Conservation (phyloP, 352 stramenopile species). For the Phytophthora tubulina region DNA sequence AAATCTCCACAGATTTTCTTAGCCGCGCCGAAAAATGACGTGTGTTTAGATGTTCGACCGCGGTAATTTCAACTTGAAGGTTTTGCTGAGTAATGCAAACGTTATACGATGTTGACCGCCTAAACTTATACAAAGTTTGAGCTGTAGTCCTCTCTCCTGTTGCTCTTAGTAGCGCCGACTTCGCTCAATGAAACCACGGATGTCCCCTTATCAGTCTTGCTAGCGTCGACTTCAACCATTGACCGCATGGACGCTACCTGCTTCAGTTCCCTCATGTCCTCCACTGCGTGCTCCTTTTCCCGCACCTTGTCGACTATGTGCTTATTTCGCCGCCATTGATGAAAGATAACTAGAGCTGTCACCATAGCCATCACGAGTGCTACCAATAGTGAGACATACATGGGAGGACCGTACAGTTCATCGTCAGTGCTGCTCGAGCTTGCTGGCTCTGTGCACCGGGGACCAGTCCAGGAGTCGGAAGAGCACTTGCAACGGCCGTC, state of each 20-base stretch:
- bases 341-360: slow-evolving; percentile 4
- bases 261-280: slow-evolving; percentile 29
- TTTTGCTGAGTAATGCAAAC: no score
- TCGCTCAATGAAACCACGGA: slow-evolving; percentile 15
- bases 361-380: slow-evolving; percentile 13
- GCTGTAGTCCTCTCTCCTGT: slow-evolving; percentile 43
- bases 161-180: slow-evolving; percentile 44
- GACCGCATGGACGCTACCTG: slow-evolving; percentile 31
- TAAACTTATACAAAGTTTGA: slow-evolving; percentile 49
- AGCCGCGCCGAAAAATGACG: no score
- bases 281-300: slow-evolving; percentile 7
- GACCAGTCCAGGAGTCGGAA: slow-evolving; percentile 41
- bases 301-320: background rate
- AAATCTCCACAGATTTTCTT: no score
- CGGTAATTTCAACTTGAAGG: no score
- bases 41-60: no score
- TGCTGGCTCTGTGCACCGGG: slow-evolving; percentile 43
- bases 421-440: slow-evolving; percentile 20
- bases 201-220: slow-evolving; percentile 20
- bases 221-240: slow-evolving; percentile 21
- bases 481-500: slow-evolving; percentile 37
- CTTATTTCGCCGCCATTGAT: slow-evolving; percentile 7
- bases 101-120: no score
- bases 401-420: slow-evolving; percentile 20
- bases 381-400: slow-evolving; percentile 24